Evolutionary conservation across 495 filamentous ascomycete species (phyloP).

Genomic region (Jackrogersella multiformis): DNA sequence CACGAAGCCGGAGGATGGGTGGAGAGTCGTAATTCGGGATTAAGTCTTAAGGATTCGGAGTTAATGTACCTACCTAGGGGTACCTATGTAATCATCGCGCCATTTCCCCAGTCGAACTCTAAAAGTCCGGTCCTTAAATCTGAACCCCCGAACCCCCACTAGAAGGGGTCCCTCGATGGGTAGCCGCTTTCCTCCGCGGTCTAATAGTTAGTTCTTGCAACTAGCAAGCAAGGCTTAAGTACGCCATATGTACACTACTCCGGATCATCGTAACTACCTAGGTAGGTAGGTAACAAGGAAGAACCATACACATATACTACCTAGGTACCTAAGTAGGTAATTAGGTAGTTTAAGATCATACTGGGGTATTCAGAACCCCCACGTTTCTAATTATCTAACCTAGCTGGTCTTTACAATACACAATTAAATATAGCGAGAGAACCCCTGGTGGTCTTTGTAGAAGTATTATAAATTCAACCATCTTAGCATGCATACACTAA

Average conservation of each 20-base stretch:
- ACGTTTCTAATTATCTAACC: conserved; percentile 12
- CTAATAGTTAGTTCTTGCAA: background rate
- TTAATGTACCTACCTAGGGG: conserved; percentile 7
- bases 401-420: background rate
- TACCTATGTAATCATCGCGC: background rate
- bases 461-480: conserved; percentile 27
- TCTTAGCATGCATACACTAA: conserved; percentile 18
- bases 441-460: background rate
- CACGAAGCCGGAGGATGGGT: conserved; percentile 8
- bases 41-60: conserved; percentile 19
- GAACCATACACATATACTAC: background rate
- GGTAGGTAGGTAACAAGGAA: background rate
- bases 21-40: conserved; percentile 8
- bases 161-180: no score
- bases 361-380: conserved; percentile 15
- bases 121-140: conserved; percentile 11
- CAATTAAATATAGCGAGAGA: conserved; percentile 3
- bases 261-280: conserved; percentile 3
- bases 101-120: conserved; percentile 5
- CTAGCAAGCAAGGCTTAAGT: background rate
- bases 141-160: no score
- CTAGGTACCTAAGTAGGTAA: background rate
- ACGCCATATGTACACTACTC: conserved; percentile 3
- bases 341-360: no score
- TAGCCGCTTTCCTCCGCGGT: background rate